Base-by-base conservation (phyloP, 257 asterid species). In the Fraxinus excelsior region DNA sequence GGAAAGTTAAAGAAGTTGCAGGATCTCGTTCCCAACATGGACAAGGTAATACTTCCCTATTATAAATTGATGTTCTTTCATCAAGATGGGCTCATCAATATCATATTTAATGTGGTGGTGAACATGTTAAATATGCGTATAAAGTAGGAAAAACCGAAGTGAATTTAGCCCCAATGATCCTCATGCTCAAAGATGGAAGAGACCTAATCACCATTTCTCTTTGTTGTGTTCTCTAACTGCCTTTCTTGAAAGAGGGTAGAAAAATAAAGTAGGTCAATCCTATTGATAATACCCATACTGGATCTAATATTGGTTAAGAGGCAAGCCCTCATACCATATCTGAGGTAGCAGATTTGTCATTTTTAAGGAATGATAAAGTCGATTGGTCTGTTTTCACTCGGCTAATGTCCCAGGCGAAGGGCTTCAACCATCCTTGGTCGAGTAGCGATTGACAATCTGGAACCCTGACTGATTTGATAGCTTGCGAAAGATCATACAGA, bases 11-110 rank as follows among this genome's bases (percentile, higher is more conserved):
- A 89, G 83, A 94, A 94, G 79, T 78, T 94, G 75, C 98, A 94
- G 74, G 97, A 92, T 72, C 97, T 92, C 84, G 98, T 94, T 76
- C 98, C 98, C 10, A 94, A 94, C 87, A 94, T 94, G 98, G 98
- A 94, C 81, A 94, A 94, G 97, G 98, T 92, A 81, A 8, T 32
- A 11, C 37, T 62, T 29, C 31, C 21, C 26, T 1, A 1, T n/a
- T 56, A 10, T 56, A 56, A 0, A 56, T 7, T 56, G 12, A 56
- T 1, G 26, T 56, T 56, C 65, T 56, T 6, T 56, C 65, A 56
- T 56, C 25, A 56, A 56, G 65, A 18, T 0, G 65, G 3, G 26
- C 65, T n/a, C 65, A 56, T 56, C 18, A 4, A n/a, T 46, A 4
- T 46, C 21, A 16, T 12, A 12, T 51, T 51, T 51, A 19, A 51